phyloP scores from a whole-genome alignment of 2,329 filamentous ascomycete species.

The Alternaria angustiovoidea region DNA sequence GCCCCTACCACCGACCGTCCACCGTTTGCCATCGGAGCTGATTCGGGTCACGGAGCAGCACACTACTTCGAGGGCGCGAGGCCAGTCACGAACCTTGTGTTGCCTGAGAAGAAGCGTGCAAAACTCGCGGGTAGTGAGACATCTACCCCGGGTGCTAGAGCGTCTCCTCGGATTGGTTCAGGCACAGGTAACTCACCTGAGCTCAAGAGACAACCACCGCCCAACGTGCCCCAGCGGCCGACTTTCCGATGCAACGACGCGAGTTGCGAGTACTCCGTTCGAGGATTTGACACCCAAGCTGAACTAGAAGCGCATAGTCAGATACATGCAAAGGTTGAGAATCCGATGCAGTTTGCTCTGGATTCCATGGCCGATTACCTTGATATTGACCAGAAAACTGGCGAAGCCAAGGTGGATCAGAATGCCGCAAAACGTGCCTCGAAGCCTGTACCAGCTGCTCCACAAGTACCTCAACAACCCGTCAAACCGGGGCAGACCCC shows the following conservation, averaged over 20 bases:
- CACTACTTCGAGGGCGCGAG: conserved; percentile 61
- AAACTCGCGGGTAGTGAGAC: conserved; percentile 57
- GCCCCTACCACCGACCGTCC: conserved; percentile 61
- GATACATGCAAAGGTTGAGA: conserved; percentile 61
- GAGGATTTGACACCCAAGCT: conserved; percentile 63
- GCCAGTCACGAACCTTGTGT: conserved; percentile 64
- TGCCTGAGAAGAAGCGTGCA: conserved; percentile 65
- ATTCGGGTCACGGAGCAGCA: conserved; percentile 65
- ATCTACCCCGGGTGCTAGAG: conserved; percentile 52
- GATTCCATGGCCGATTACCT: conserved; percentile 61
- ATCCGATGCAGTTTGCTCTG: conserved; percentile 65
- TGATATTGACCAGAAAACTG: conserved; percentile 58
- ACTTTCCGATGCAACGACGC: conserved; percentile 63
- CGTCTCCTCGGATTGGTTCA: conserved; percentile 50
- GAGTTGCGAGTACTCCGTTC: conserved; percentile 62
- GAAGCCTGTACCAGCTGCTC: conserved; percentile 32
- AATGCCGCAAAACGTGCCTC: conserved; percentile 30
- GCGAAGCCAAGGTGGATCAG: conserved; percentile 41
- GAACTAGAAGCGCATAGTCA: conserved; percentile 65
- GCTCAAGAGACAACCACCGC: conserved; percentile 55
- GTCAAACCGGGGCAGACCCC: conserved; percentile 48
- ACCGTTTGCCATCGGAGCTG: conserved; percentile 60
- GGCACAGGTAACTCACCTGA: conserved; percentile 54
- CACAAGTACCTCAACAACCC: conserved; percentile 36
- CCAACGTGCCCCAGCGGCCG: conserved; percentile 54